These are phyloP conservation scores for Boletus vinaceobasis DNA, from an alignment of 768 basidiomycete genomes.

Conservation along the genomic window DNA sequence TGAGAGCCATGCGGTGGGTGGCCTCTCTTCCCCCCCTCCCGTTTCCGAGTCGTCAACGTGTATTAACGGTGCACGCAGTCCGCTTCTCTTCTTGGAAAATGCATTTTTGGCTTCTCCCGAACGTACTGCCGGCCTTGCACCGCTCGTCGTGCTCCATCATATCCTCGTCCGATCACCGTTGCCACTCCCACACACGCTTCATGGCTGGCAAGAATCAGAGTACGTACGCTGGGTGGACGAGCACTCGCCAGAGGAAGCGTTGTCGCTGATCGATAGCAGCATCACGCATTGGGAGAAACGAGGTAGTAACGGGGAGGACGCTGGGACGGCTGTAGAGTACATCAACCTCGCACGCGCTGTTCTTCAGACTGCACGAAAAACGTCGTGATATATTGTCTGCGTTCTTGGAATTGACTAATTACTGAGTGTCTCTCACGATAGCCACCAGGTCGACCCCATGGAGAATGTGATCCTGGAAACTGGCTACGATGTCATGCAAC, in stretches of 20 bases:
- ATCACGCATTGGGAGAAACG: slow-evolving; percentile 77
- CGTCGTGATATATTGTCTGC: slow-evolving; percentile 6
- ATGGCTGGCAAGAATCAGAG: slow-evolving; percentile 94
- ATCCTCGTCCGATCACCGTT: slow-evolving; percentile 87
- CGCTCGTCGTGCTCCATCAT: slow-evolving; percentile 87
- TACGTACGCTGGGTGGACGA: slow-evolving; percentile 97
- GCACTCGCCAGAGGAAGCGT: slow-evolving; percentile 76
- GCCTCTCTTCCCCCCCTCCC: neutral
- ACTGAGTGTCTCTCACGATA: neutral
- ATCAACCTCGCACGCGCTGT: slow-evolving; percentile 66
- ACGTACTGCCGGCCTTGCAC: slow-evolving; percentile 74
- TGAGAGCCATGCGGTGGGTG: slow-evolving; percentile 82
- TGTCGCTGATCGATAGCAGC: slow-evolving; percentile 76
- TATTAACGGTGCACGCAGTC: slow-evolving; percentile 43
- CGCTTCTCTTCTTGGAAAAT: slow-evolving; percentile 86
- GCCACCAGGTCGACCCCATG: neutral
- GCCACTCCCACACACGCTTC: slow-evolving; percentile 81
- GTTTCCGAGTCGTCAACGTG: neutral
- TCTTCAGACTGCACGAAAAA: slow-evolving; percentile 40
- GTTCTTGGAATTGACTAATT: neutral
- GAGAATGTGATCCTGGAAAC: neutral
- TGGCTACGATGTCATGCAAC: too few relatives aligned
- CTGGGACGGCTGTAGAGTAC: slow-evolving; percentile 53
- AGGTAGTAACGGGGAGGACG: slow-evolving; percentile 52
- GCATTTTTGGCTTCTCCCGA: slow-evolving; percentile 58